Base-by-base conservation (phyloP, 2,329 filamentous ascomycete species). In the Trichoderma guizhouense region DNA sequence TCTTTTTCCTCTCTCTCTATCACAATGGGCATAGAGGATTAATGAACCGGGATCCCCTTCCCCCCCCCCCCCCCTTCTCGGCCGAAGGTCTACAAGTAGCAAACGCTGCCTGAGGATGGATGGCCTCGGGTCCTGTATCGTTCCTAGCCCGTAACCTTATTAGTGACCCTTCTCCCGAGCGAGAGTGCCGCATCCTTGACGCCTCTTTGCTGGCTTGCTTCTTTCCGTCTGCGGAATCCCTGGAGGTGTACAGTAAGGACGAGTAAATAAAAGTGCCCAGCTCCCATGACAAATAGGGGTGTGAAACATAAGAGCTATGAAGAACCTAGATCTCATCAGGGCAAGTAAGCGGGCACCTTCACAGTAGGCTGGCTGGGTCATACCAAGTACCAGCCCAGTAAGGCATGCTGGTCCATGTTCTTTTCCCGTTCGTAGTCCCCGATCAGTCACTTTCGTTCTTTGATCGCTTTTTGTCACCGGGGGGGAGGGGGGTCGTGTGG, bases 321-420 rank as follows among this genome's bases (percentile, higher is more conserved):
- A 14, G 32, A 34, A 34, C 43, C 43, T 24, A 65, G 43, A 34
- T 53, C 43, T 53, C 39, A n/a, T 32, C 24, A 47, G 24, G 36
- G 32, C 26, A 39, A 47, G 65, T 68, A 68, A 68, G 65, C 65
- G 65, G 65, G 65, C 65, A 68, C 65, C 51, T 51, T 8, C 32
- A 26, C 26, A 26, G 26, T 30, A 30, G 28, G 28, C 28, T 30
- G 7, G 28, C 28, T 28, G 28, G 28, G 28, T 30, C 28, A 30
- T 30, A 30, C 28, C 18, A 11, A 11, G 11, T 36, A 15, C 34
- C 14, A 47, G 43, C 18, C 43, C 43, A 47, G 43, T 21, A 5
- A n/a, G 18, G n/a, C 9, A 51, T 18, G 43, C 47, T 53, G 43
- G 43, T 53, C 21, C 21, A 24, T 53, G 47, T 53, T 43, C 6